These are phyloP conservation scores for Fusarium veterinarium DNA, from an alignment of 2,329 filamentous ascomycete genomes.

Conservation along the genomic window DNA sequence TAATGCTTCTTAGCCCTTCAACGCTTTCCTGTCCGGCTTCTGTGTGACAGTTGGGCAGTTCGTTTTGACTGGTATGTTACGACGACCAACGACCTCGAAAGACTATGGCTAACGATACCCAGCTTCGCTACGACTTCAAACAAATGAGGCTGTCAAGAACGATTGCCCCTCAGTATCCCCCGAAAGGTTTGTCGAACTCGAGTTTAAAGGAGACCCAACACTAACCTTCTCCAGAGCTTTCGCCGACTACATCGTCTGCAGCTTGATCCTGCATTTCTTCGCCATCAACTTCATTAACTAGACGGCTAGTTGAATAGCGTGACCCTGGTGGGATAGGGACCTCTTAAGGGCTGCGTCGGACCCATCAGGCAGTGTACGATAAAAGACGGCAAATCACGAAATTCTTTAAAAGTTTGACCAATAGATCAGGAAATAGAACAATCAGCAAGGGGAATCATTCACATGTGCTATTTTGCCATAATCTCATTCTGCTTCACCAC, in stretches of 20 bases:
- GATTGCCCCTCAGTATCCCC: conserved; percentile 83
- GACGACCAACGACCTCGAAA: not conserved
- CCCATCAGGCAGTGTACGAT: conserved; percentile 36
- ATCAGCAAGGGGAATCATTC: conserved; percentile 45
- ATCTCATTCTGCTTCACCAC: conserved; percentile 39
- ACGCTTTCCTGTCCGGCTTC: conserved; percentile 97
- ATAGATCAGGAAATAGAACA: conserved; percentile 36
- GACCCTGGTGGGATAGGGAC: not conserved
- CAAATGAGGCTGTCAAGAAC: conserved; percentile 81
- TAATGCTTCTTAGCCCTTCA: conserved; percentile 81
- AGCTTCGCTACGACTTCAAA: conserved; percentile 90
- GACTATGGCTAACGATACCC: conserved; percentile 20
- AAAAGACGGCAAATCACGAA: conserved; percentile 35
- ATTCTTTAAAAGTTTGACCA: conserved; percentile 36
- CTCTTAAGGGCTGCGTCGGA: conserved; percentile 17
- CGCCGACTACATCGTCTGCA: conserved; percentile 95
- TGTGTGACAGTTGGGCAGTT: conserved; percentile 96
- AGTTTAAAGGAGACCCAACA: not conserved
- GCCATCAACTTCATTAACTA: conserved; percentile 99
- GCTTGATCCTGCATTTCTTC: conserved; percentile 97
- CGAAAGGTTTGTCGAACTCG: conserved; percentile 69
- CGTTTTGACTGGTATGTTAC: conserved; percentile 84
- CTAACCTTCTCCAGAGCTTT: conserved; percentile 76
- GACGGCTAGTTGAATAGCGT: conserved; percentile 56
- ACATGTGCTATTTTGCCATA: conserved; percentile 36